Evolutionary conservation across 1,284 basidiomycete genomes (phyloP).

Genomic region (Trametes sp.): DNA sequence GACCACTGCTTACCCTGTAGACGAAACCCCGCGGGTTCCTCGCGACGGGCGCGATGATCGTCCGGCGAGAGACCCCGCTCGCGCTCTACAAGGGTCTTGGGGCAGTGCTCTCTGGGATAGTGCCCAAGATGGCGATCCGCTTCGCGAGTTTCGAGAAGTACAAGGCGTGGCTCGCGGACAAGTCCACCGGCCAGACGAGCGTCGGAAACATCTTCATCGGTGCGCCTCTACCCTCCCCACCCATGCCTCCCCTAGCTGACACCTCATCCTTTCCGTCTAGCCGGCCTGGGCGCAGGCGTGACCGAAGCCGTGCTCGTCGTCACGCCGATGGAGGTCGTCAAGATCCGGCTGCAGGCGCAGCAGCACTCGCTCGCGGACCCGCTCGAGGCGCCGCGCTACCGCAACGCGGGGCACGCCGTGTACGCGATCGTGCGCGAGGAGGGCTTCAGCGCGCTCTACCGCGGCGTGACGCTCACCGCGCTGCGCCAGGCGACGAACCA

Average conservation of each 20-base stretch:
- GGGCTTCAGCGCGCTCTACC: conserved; percentile 86
- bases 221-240: conserved; percentile 42
- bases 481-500: conserved; percentile 98
- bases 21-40: conserved; percentile 94
- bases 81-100: conserved; percentile 99
- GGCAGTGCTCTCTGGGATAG: conserved; percentile 96
- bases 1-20: conserved; percentile 50
- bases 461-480: conserved; percentile 94
- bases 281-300: conserved; percentile 90
- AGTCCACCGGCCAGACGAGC: conserved; percentile 78
- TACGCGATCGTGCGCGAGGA: conserved; percentile 97
- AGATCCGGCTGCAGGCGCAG: conserved; percentile 98
- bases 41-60: conserved; percentile 91
- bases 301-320: conserved; percentile 96
- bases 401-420: conserved; percentile 96
- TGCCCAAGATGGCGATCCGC: conserved; percentile 99
- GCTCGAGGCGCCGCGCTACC: conserved; percentile 91
- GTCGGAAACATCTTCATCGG: conserved; percentile 83
- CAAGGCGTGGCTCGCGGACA: conserved; percentile 84
- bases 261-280: conserved; percentile 17
- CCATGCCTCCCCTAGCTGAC: neutral
- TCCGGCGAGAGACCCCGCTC: conserved; percentile 90
- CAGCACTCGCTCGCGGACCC: conserved; percentile 98
- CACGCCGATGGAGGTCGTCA: conserved; percentile 99
- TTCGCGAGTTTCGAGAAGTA: conserved; percentile 98